Conservation (phyloP, 139 green algal species). For the Volvox reticuliferus region DNA sequence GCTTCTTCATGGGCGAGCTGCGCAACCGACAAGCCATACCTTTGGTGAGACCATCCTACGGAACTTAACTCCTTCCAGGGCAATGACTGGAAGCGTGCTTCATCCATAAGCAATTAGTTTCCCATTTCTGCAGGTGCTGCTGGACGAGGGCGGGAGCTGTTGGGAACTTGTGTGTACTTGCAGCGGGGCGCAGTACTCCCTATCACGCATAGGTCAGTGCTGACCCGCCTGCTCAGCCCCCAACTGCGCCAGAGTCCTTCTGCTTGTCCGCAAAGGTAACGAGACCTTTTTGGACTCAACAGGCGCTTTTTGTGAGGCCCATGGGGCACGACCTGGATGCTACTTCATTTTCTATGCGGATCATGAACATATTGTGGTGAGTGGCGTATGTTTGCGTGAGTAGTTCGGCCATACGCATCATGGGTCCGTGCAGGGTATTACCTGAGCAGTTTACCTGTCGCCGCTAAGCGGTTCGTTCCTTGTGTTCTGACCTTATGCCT, state of each 20-base stretch:
- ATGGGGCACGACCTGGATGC: not conserved
- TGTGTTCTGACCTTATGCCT: not conserved
- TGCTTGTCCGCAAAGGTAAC: too few species aligned
- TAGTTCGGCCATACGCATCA: too few species aligned
- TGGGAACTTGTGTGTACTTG: slow-evolving; percentile 56
- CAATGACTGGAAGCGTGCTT: not conserved
- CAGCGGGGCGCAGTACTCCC: slow-evolving; percentile 49
- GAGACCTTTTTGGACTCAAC: not conserved
- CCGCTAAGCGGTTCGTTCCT: too few species aligned
- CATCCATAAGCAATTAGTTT: not conserved
- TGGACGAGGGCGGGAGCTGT: slow-evolving; percentile 33
- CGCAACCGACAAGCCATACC: slow-evolving; percentile 38
- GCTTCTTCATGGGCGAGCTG: slow-evolving; percentile 49
- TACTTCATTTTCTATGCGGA: slow-evolving; percentile 48
- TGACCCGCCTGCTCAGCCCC: too few species aligned
- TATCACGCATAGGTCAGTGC: slow-evolving; percentile 39
- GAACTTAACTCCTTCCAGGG: not conserved
- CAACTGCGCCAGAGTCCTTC: too few species aligned
- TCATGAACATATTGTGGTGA: slow-evolving; percentile 36
- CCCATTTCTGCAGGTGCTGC: slow-evolving; percentile 14
- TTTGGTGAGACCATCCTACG: not conserved
- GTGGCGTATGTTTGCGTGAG: not conserved
- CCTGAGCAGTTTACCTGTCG: too few species aligned
- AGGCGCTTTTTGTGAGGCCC: slow-evolving; percentile 44
- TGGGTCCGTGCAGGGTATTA: too few species aligned